Evolutionary conservation across 73 alveolate genomes (phyloP).

Genomic region (Strombidium stylifer): DNA sequence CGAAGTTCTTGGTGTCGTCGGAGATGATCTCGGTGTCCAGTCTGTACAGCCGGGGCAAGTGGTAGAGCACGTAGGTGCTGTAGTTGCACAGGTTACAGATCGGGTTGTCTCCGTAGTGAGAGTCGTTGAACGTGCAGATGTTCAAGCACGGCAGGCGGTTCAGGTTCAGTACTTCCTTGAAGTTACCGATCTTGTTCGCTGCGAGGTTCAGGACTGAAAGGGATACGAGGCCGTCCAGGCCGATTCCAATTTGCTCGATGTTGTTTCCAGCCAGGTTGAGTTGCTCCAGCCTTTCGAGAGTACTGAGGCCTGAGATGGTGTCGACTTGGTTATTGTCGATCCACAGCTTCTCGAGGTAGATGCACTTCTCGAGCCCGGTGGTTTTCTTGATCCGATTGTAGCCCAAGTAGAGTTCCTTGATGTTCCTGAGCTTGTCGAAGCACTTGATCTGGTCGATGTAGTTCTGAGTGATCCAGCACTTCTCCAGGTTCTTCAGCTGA

Average conservation of each 20-base stretch:
- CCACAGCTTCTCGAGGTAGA: constrained; percentile 59
- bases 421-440: constrained; percentile 22
- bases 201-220: constrained; percentile 64
- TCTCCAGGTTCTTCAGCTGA: constrained; percentile 4
- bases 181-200: constrained; percentile 63
- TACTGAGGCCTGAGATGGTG: constrained; percentile 10
- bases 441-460: constrained; percentile 25
- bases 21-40: constrained; percentile 69
- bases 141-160: constrained; percentile 64
- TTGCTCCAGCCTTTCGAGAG: constrained; percentile 21
- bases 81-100: constrained; percentile 81
- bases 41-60: constrained; percentile 28
- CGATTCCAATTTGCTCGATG: constrained; percentile 52
- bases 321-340: constrained; percentile 64
- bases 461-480: constrained; percentile 42
- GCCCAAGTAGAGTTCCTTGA: constrained; percentile 32
- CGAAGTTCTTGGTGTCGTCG: constrained; percentile 68
- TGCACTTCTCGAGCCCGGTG: constrained; percentile 27
- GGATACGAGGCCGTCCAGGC: constrained; percentile 45
- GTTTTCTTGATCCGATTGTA: constrained; percentile 30
- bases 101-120: constrained; percentile 82
- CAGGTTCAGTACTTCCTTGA: constrained; percentile 67
- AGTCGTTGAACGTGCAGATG: constrained; percentile 64
- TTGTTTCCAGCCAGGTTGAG: constrained; percentile 66
- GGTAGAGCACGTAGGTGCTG: constrained; percentile 71